A percentile compares a stretch with the other conserved stretches of the same genome.
These are phyloP conservation scores for Epichloe coenophiala DNA, from an alignment of 2,329 filamentous ascomycete genomes.

Conservation along the genomic window DNA sequence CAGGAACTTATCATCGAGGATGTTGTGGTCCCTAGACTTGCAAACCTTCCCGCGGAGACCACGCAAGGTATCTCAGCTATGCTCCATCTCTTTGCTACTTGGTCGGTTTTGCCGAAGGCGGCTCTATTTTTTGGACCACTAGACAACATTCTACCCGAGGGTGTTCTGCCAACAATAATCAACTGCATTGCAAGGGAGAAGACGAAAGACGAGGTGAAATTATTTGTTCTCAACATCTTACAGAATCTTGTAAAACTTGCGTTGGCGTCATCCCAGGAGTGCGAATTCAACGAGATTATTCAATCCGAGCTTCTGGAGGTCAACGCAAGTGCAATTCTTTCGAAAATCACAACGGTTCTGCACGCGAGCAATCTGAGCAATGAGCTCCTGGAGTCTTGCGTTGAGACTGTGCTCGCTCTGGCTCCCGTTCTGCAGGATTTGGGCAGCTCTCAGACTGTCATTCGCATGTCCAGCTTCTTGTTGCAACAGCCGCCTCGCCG, in stretches of 20 bases:
- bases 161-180: conserved; percentile 57
- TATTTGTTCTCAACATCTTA: conserved; percentile 67
- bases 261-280: conserved; percentile 37
- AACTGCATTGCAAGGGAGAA: conserved; percentile 59
- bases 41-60: conserved; percentile 70
- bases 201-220: conserved; percentile 74
- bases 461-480: conserved; percentile 68
- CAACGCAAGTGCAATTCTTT: conserved; percentile 46
- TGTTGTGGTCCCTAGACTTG: conserved; percentile 64
- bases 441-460: conserved; percentile 59
- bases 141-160: conserved; percentile 31
- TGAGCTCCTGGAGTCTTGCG: conserved; percentile 63
- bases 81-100: conserved; percentile 67
- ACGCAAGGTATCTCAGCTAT: conserved; percentile 79
- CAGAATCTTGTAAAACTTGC: conserved; percentile 52
- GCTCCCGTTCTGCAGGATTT: conserved; percentile 55
- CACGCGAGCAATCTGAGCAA: conserved; percentile 48
- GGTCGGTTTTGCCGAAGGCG: conserved; percentile 55
- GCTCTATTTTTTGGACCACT: conserved; percentile 48
- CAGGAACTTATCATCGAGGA: conserved; percentile 58
- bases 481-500: conserved; percentile 73
- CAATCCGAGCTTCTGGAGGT: conserved; percentile 41
- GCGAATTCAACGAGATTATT: conserved; percentile 43
- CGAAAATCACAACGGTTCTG: conserved; percentile 55
- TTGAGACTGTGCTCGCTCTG: conserved; percentile 66